Percentiles rank a stretch among this genome's conserved stretches.
phyloP scores from a whole-genome alignment of 169 alveolate genomes.

The Plasmodium yoelii region DNA sequence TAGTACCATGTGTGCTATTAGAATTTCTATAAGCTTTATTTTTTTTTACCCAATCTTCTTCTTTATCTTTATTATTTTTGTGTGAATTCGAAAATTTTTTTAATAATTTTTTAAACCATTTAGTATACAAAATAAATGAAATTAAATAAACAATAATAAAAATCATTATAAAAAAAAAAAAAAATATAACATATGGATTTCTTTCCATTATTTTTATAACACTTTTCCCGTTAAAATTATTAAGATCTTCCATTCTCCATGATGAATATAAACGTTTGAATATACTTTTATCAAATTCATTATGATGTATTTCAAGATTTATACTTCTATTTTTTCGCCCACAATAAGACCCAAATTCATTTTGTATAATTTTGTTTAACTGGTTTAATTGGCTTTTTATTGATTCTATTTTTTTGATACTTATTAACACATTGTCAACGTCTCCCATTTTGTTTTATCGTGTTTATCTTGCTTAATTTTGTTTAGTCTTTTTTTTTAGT shows the following conservation, averaged over 20 bases:
- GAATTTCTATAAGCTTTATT: neutral
- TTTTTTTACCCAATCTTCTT: neutral
- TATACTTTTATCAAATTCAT: slow-evolving; percentile 8
- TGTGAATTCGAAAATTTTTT: slow-evolving; percentile 7
- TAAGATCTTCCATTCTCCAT: slow-evolving; percentile 62
- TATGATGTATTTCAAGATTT: neutral
- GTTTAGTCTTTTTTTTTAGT: too few species aligned
- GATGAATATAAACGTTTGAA: slow-evolving; percentile 21
- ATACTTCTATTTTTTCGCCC: neutral
- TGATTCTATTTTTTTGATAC: slow-evolving; percentile 14
- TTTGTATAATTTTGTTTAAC: neutral
- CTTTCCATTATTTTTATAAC: slow-evolving; percentile 15
- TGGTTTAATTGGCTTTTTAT: slow-evolving; percentile 13
- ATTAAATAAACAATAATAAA: slow-evolving; percentile 18
- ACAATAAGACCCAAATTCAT: slow-evolving; percentile 34
- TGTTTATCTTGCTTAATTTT: too few species aligned
- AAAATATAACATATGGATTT: slow-evolving; percentile 24
- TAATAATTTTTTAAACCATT: slow-evolving; percentile 6
- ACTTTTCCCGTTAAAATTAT: neutral
- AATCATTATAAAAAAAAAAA: slow-evolving; percentile 14
- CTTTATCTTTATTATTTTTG: slow-evolving; percentile 4
- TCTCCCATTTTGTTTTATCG: slow-evolving; percentile 16
- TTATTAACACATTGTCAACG: slow-evolving; percentile 8
- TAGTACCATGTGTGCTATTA: neutral
- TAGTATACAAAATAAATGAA: slow-evolving; percentile 24